A percentile compares a stretch with the other conserved stretches of the same genome.
Evolutionary conservation across 345 rosid genomes (phyloP).

Genomic region (Combretum micranthum): DNA sequence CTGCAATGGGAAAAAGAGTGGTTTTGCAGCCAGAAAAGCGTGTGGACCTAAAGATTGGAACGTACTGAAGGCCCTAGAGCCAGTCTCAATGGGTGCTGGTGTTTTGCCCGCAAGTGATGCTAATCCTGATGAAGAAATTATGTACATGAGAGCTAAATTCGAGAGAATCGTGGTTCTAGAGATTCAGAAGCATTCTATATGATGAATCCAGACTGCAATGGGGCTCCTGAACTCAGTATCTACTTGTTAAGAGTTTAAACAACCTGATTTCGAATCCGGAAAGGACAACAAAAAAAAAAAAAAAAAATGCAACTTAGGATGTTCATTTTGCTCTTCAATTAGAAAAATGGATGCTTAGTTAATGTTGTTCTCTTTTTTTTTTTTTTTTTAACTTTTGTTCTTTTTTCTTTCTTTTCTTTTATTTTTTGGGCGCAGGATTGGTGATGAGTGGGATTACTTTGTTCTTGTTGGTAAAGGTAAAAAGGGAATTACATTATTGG

Average conservation of each 20-base stretch:
- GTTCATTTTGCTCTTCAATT: constrained; percentile 17
- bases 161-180: constrained; percentile 89
- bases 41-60: constrained; percentile 67
- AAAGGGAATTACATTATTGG: constrained; percentile 25
- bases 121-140: constrained; percentile 35
- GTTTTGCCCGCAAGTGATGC: constrained; percentile 48
- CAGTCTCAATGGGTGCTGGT: constrained; percentile 97
- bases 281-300: too few species aligned
- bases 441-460: constrained; percentile 15
- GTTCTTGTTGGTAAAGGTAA: constrained; percentile 29
- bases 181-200: constrained; percentile 98
- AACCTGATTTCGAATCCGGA: not conserved
- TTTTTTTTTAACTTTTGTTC: not conserved
- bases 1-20: constrained; percentile 45
- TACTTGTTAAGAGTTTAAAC: constrained; percentile 77
- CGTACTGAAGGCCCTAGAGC: constrained; percentile 81
- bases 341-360: constrained; percentile 14
- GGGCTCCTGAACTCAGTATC: constrained; percentile 93
- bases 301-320: too few species aligned
- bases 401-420: not conserved
- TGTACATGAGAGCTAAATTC: constrained; percentile 94
- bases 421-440: constrained; percentile 16
- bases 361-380: constrained; percentile 2
- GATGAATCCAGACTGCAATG: constrained; percentile 99
- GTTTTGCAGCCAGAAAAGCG: constrained; percentile 74